These are phyloP conservation scores for Ceratocystis colombiana DNA, from an alignment of 2,329 filamentous ascomycete genomes.

Conservation along the genomic window DNA sequence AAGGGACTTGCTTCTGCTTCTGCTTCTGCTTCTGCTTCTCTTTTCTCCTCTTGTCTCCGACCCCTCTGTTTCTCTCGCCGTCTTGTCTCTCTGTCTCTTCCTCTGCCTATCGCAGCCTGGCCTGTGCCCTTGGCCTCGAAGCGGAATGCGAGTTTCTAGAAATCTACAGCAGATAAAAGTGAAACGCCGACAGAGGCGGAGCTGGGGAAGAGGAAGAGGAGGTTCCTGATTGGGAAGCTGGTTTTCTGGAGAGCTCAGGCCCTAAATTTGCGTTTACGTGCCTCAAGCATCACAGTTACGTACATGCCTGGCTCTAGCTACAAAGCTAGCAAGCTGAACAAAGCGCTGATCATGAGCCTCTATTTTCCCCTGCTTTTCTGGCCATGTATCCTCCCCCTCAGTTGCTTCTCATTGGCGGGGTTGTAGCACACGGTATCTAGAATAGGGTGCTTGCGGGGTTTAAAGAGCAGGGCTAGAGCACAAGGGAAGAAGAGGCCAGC, in stretches of 20 bases:
- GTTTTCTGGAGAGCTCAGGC: background rate
- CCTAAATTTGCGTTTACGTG: background rate
- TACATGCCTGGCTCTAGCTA: background rate
- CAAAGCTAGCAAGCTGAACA: constrained; percentile 7
- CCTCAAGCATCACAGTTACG: background rate
- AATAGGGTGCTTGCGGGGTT: constrained; percentile 2
- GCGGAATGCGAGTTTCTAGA: background rate
- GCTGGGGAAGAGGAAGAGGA: constrained; percentile 2
- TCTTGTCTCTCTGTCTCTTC: too few relatives aligned
- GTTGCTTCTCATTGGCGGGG: background rate
- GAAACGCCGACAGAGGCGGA: constrained; percentile 6
- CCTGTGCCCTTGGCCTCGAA: background rate
- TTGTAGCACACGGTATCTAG: background rate
- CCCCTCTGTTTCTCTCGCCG: too few relatives aligned
- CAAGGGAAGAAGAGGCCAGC: background rate
- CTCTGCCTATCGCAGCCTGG: background rate
- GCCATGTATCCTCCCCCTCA: background rate
- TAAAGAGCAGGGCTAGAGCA: background rate
- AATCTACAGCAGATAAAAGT: background rate
- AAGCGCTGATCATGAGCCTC: constrained; percentile 7
- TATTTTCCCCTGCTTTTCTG: background rate
- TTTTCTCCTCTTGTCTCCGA: background rate
- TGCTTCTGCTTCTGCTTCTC: background rate
- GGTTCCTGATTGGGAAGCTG: constrained; percentile 10
- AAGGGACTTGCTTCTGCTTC: background rate